Evolutionary conservation across 768 basidiomycete genomes (phyloP).

Genomic region (Filobasidium wieringae): DNA sequence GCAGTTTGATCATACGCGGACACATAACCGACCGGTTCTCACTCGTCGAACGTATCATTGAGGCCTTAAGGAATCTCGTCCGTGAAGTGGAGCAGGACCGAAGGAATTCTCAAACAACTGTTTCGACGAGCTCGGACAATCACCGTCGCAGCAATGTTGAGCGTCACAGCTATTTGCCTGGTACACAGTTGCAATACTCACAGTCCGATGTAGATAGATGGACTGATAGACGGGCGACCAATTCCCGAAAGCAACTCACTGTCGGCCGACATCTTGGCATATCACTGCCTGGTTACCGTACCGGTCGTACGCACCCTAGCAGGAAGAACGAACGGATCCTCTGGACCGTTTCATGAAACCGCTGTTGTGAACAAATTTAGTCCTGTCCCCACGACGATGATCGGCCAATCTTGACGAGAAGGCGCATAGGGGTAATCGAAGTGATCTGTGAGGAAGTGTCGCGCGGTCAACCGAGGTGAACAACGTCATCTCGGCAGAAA

Average conservation of each 20-base stretch:
- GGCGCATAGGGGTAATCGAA: constrained; percentile 16
- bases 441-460: constrained; percentile 28
- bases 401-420: constrained; percentile 21
- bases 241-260: constrained; percentile 28
- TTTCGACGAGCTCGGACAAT: not conserved
- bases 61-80: not conserved
- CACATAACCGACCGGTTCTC: not conserved
- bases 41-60: not conserved
- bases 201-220: constrained; percentile 30
- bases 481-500: constrained; percentile 19
- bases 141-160: not conserved
- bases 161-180: not conserved
- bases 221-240: constrained; percentile 25
- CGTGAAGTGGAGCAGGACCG: not conserved
- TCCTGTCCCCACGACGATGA: not conserved
- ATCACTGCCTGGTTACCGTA: constrained; percentile 15
- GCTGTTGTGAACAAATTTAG: constrained; percentile 18
- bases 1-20: not conserved
- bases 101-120: not conserved
- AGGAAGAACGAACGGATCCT: constrained; percentile 16
- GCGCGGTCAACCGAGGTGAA: too few relatives aligned
- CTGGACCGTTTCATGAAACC: constrained; percentile 16
- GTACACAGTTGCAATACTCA: constrained; percentile 13
- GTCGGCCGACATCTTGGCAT: constrained; percentile 21
- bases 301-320: constrained; percentile 22